A percentile compares a stretch with the other conserved stretches of the same genome.
These are phyloP conservation scores for Auxenochlorella pyrenoidosa DNA, from an alignment of 139 green algal genomes.

Conservation along the genomic window DNA sequence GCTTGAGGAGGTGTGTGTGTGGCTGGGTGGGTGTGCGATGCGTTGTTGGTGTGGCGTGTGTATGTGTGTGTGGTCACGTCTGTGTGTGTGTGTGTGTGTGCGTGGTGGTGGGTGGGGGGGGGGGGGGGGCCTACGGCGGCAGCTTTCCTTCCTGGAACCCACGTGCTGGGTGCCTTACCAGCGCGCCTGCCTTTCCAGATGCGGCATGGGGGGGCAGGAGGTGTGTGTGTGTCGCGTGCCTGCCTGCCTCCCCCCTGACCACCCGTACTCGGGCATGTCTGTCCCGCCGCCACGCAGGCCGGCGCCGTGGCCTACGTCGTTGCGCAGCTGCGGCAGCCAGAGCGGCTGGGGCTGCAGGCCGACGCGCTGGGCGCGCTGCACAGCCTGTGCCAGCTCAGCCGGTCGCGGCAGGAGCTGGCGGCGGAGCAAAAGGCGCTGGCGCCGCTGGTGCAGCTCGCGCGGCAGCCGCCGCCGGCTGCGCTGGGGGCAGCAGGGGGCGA, in stretches of 20 bases:
- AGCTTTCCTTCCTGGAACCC: too few species aligned
- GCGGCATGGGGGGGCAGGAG: too few species aligned
- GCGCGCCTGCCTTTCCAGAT: background rate
- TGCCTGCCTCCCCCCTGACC: too few species aligned
- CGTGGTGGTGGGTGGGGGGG: background rate
- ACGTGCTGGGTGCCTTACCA: too few species aligned
- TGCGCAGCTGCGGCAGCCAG: conserved; percentile 27
- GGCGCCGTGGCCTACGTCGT: conserved; percentile 59
- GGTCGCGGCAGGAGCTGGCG: conserved; percentile 68
- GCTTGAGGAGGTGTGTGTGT: conserved; percentile 53
- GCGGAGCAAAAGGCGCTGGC: conserved; percentile 64
- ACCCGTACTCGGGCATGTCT: too few species aligned
- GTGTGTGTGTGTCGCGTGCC: too few species aligned
- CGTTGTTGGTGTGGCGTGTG: too few species aligned
- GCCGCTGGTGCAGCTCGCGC: conserved; percentile 49
- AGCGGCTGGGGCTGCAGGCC: conserved; percentile 46
- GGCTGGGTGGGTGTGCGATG: too few species aligned
- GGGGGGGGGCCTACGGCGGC: too few species aligned
- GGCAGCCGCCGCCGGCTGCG: background rate
- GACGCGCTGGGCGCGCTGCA: conserved; percentile 79
- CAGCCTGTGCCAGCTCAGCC: conserved; percentile 85
- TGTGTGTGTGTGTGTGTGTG: too few species aligned
- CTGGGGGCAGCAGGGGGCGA: background rate
- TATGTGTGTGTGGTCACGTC: too few species aligned
- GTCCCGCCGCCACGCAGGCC: conserved; percentile 12